Conservation (phyloP, 495 filamentous ascomycete species). For the Choiromyces venosus region DNA sequence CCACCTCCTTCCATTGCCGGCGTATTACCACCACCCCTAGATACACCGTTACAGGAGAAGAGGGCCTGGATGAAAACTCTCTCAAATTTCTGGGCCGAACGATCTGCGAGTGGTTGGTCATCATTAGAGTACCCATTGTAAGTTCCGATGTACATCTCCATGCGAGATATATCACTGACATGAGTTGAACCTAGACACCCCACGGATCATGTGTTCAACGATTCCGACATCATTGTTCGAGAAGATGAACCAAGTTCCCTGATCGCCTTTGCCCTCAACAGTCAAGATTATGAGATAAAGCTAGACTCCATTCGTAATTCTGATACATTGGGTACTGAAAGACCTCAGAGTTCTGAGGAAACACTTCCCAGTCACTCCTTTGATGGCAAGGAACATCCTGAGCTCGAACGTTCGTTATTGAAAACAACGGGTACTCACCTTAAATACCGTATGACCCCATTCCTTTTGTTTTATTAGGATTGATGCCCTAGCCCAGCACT, state of each 20-base stretch:
- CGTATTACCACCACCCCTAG: slow-evolving; percentile 33
- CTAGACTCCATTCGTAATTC: slow-evolving; percentile 63
- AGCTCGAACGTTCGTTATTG: slow-evolving; percentile 71
- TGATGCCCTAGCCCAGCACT: background rate
- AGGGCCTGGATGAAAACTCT: slow-evolving; percentile 89
- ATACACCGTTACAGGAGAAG: slow-evolving; percentile 72
- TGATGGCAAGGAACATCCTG: slow-evolving; percentile 48
- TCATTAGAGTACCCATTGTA: slow-evolving; percentile 81
- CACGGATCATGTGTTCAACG: slow-evolving; percentile 89
- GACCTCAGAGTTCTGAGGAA: slow-evolving; percentile 41
- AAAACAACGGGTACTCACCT: slow-evolving; percentile 81
- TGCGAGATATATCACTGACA: slow-evolving; percentile 12
- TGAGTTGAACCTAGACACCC: slow-evolving; percentile 48
- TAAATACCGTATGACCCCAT: slow-evolving; percentile 57
- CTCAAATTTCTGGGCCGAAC: slow-evolving; percentile 96
- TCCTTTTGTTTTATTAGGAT: background rate
- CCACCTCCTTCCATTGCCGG: slow-evolving; percentile 27
- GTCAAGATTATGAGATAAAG: slow-evolving; percentile 75
- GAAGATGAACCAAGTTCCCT: slow-evolving; percentile 97
- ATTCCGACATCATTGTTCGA: slow-evolving; percentile 94
- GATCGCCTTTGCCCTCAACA: slow-evolving; percentile 85
- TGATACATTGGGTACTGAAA: slow-evolving; percentile 45
- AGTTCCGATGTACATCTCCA: slow-evolving; percentile 3
- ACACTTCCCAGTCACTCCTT: slow-evolving; percentile 24
- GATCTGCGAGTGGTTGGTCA: slow-evolving; percentile 94